Evolutionary conservation across 352 stramenopile genomes (phyloP).

Genomic region (Bremia lactucae): DNA sequence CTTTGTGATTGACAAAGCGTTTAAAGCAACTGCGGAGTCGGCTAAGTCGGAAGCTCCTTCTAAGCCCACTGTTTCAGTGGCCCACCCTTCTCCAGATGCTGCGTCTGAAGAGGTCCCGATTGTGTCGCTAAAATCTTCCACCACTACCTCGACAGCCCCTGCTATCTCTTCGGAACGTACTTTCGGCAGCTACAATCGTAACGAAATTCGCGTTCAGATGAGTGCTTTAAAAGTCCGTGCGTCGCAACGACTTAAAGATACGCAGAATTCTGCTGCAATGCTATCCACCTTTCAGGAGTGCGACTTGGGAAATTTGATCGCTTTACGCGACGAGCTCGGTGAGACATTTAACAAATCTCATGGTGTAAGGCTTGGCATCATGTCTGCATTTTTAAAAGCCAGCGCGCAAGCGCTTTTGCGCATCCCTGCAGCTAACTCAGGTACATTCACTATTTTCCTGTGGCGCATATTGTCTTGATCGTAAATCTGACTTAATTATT

Average conservation of each 20-base stretch:
- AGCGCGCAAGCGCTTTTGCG: slow-evolving; percentile 86
- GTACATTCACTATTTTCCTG: slow-evolving; percentile 28
- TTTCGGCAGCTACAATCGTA: slow-evolving; percentile 38
- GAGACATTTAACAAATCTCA: slow-evolving; percentile 94
- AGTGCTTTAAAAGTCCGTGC: slow-evolving; percentile 92
- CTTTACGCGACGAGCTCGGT: slow-evolving; percentile 85
- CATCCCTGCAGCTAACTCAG: slow-evolving; percentile 95
- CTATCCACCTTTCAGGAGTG: slow-evolving; percentile 99
- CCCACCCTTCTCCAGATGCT: too few species aligned
- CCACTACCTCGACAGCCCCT: slow-evolving; percentile 21
- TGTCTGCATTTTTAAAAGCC: slow-evolving; percentile 97
- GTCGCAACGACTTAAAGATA: slow-evolving; percentile 94
- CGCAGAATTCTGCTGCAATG: slow-evolving; percentile 97
- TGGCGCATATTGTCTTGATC: too few species aligned
- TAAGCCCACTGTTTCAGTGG: slow-evolving; percentile 4
- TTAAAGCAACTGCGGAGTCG: slow-evolving; percentile 12
- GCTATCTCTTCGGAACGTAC: slow-evolving; percentile 9
- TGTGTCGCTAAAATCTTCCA: slow-evolving; percentile 14
- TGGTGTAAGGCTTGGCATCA: slow-evolving; percentile 97
- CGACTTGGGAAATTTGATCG: slow-evolving; percentile 95
- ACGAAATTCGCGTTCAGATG: slow-evolving; percentile 88
- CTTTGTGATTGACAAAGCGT: slow-evolving; percentile 28
- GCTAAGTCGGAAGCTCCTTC: slow-evolving; percentile 10
- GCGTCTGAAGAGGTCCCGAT: slow-evolving; percentile 13
- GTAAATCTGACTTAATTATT: too few species aligned